A percentile compares a stretch with the other conserved stretches of the same genome.
phyloP scores from a whole-genome alignment of 305 asterid species.

The Plantago lanceolata region DNA sequence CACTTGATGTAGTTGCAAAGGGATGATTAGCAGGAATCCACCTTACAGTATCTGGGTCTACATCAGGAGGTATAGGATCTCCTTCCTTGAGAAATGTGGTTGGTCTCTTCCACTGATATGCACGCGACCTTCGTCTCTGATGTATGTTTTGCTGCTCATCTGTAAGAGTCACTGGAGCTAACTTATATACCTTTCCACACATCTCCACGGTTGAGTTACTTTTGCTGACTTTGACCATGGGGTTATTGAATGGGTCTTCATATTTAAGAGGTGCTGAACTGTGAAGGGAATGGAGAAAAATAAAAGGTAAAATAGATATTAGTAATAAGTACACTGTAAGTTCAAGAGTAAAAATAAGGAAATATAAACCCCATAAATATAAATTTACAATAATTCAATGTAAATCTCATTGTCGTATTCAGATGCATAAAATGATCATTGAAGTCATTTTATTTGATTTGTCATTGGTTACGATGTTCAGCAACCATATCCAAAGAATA shows the following conservation, averaged over 20 bases:
- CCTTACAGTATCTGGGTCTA: conserved; percentile 93
- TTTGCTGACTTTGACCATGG: conserved; percentile 81
- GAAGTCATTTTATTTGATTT: not conserved
- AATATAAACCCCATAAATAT: not conserved
- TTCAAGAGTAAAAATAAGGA: not conserved
- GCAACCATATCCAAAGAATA: conserved; percentile 12
- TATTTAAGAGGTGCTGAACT: conserved; percentile 86
- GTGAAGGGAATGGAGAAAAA: conserved; percentile 21
- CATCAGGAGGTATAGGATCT: conserved; percentile 84
- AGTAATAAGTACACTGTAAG: conserved; percentile 5
- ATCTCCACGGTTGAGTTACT: conserved; percentile 83
- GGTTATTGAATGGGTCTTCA: conserved; percentile 93
- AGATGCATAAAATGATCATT: not conserved
- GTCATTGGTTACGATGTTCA: conserved; percentile 5
- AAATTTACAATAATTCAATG: not conserved
- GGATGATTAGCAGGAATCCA: conserved; percentile 99
- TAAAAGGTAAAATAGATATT: conserved; percentile 23
- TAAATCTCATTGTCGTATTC: not conserved
- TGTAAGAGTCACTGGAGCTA: conserved; percentile 95
- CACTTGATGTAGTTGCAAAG: conserved; percentile 91
- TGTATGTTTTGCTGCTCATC: conserved; percentile 70
- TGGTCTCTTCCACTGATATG: conserved; percentile 98
- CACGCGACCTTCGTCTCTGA: conserved; percentile 90
- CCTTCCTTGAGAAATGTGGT: conserved; percentile 89
- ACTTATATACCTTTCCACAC: conserved; percentile 88